A percentile compares a stretch with the other conserved stretches of the same genome.
These are phyloP conservation scores for Melanomma pulvis-pyrius DNA, from an alignment of 495 filamentous ascomycete genomes.

Conservation along the genomic window DNA sequence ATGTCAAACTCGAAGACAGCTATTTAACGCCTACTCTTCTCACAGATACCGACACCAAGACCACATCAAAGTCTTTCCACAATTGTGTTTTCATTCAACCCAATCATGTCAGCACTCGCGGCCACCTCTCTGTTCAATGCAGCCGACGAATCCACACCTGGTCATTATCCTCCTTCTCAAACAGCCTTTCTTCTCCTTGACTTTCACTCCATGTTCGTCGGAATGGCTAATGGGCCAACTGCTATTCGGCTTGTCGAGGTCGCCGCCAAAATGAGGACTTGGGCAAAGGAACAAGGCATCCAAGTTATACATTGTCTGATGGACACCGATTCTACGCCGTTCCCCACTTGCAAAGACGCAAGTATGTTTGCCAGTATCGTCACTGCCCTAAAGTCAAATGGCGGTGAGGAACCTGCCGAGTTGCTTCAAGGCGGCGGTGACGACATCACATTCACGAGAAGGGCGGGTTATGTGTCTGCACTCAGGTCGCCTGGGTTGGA, in stretches of 20 bases:
- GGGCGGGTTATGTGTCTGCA: constrained; percentile 40
- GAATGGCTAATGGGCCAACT: constrained; percentile 8
- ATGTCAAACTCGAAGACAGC: no score
- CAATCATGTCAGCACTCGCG: constrained; percentile 24
- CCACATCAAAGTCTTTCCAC: no score
- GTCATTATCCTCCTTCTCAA: constrained; percentile 40
- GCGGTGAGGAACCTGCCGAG: constrained; percentile 35
- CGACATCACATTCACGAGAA: constrained; percentile 40
- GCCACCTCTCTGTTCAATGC: constrained; percentile 15
- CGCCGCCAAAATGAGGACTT: constrained; percentile 38
- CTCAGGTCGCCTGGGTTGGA: constrained; percentile 41
- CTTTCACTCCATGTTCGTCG: constrained; percentile 42
- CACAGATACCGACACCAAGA: no score
- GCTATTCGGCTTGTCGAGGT: constrained; percentile 30
- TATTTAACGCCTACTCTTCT: no score
- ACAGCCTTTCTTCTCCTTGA: constrained; percentile 46
- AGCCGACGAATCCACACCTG: constrained; percentile 33
- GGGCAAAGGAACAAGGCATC: constrained; percentile 42
- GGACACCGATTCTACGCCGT: constrained; percentile 34
- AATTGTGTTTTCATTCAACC: no score
- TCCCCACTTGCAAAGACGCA: constrained; percentile 40
- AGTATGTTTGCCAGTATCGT: constrained; percentile 13
- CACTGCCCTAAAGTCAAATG: constrained; percentile 18
- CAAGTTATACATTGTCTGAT: constrained; percentile 43
- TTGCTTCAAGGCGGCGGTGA: constrained; percentile 16